Evolutionary conservation across 768 basidiomycete species (phyloP).

Genomic region (Psilocybe azurescens): DNA sequence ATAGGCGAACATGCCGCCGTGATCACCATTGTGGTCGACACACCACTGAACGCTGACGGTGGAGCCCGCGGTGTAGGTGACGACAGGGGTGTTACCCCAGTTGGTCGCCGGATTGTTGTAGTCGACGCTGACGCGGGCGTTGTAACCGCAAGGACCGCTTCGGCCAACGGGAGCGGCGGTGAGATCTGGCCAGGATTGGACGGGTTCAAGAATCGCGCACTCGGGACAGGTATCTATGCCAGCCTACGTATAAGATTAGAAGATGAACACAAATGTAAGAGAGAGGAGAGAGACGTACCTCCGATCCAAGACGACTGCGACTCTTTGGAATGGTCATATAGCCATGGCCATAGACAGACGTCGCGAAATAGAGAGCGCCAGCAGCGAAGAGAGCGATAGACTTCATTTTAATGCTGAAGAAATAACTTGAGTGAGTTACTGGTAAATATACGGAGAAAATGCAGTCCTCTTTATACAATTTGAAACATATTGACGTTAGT

Average conservation of each 20-base stretch:
- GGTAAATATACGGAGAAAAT: background rate
- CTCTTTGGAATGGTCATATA: slow-evolving; percentile 7
- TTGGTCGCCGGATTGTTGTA: slow-evolving; percentile 8
- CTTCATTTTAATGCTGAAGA: background rate
- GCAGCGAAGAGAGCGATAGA: slow-evolving; percentile 1
- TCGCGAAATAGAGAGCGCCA: background rate
- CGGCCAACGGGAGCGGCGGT: slow-evolving; percentile 5
- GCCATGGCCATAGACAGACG: slow-evolving; percentile 10
- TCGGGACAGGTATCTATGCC: slow-evolving; percentile 10
- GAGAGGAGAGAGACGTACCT: background rate
- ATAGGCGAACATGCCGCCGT: slow-evolving; percentile 11
- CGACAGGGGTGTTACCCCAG: slow-evolving; percentile 9
- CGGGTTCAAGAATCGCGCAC: slow-evolving; percentile 7
- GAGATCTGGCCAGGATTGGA: slow-evolving; percentile 5
- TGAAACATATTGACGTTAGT: background rate
- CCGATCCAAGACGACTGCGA: slow-evolving; percentile 9
- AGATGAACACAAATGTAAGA: background rate
- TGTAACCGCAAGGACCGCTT: slow-evolving; percentile 9
- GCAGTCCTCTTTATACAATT: background rate
- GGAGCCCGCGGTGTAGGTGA: slow-evolving; percentile 9
- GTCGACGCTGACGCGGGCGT: slow-evolving; percentile 9
- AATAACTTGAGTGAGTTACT: background rate
- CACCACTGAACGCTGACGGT: slow-evolving; percentile 8
- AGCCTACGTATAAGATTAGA: background rate
- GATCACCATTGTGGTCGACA: slow-evolving; percentile 12